Conservation (phyloP, 805 yeast species). For the Myxozyma nipponensis region DNA sequence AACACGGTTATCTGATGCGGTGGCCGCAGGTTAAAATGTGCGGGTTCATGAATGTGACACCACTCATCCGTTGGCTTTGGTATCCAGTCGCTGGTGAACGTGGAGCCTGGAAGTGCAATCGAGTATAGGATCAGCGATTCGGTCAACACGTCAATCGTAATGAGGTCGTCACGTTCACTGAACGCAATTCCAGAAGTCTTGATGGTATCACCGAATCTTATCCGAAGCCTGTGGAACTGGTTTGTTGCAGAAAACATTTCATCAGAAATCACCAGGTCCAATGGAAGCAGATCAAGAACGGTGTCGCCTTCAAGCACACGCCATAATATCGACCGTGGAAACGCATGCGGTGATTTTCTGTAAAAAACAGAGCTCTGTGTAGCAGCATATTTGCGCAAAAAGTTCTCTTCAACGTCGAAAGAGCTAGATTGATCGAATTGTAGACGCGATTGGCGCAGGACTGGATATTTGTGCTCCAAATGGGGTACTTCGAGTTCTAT, state of each 20-base stretch:
- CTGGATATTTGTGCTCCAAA: not conserved
- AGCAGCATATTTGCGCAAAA: conserved; percentile 10
- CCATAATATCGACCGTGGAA: conserved; percentile 22
- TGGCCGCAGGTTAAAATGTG: conserved; percentile 48
- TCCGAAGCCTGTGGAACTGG: conserved; percentile 11
- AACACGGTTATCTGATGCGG: conserved; percentile 54
- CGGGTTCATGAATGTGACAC: conserved; percentile 28
- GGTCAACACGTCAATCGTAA: conserved; percentile 20
- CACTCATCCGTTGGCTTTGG: conserved; percentile 14
- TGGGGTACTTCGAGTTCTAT: conserved; percentile 21
- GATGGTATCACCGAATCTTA: conserved; percentile 14
- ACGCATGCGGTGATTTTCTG: conserved; percentile 3
- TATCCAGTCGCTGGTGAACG: conserved; percentile 16
- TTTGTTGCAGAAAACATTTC: not conserved
- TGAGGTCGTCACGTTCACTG: conserved; percentile 5
- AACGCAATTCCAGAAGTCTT: conserved; percentile 16
- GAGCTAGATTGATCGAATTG: not conserved
- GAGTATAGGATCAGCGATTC: conserved; percentile 19
- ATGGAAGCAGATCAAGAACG: conserved; percentile 17
- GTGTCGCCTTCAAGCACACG: conserved; percentile 17
- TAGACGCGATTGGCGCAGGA: not conserved
- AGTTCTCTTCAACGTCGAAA: conserved; percentile 19
- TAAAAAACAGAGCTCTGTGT: conserved; percentile 13
- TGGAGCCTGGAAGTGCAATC: not conserved
- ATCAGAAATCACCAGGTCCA: conserved; percentile 9